A percentile compares a stretch with the other conserved stretches of the same genome.
These are phyloP conservation scores for Cephalotrichum gorgonifer DNA, from an alignment of 2,329 filamentous ascomycete genomes.

Conservation along the genomic window DNA sequence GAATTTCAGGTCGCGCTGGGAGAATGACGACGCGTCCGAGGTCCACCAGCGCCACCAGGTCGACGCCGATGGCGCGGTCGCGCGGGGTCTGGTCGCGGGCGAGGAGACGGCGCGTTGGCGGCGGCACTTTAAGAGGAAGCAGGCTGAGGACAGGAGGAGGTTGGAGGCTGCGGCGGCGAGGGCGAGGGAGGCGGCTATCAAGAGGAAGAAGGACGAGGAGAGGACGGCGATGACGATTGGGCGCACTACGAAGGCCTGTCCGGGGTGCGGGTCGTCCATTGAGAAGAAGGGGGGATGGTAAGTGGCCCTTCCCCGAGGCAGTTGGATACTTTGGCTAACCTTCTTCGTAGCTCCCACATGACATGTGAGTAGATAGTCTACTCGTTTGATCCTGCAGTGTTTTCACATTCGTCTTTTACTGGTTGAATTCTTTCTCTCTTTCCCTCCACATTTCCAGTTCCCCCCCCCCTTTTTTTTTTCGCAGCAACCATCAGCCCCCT, in stretches of 20 bases:
- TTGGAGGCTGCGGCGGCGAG: slow-evolving; percentile 16
- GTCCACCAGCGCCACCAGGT: slow-evolving; percentile 28
- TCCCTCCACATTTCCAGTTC: too few species aligned
- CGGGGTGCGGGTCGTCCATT: slow-evolving; percentile 24
- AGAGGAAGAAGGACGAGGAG: slow-evolving; percentile 23
- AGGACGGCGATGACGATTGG: slow-evolving; percentile 17
- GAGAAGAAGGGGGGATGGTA: slow-evolving; percentile 31
- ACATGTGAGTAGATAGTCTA: slow-evolving; percentile 23
- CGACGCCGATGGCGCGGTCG: slow-evolving; percentile 28
- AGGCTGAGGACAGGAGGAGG: slow-evolving; percentile 12
- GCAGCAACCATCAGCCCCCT: too few species aligned
- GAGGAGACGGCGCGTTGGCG: slow-evolving; percentile 16
- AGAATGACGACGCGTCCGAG: slow-evolving; percentile 24
- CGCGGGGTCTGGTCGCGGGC: slow-evolving; percentile 19
- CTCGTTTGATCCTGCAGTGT: background rate
- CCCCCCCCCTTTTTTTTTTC: too few species aligned
- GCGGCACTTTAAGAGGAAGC: slow-evolving; percentile 11
- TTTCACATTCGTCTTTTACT: background rate
- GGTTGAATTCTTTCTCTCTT: background rate
- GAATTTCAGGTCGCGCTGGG: slow-evolving; percentile 25
- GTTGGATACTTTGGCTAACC: background rate
- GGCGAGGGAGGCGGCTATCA: slow-evolving; percentile 14
- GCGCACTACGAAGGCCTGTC: slow-evolving; percentile 25
- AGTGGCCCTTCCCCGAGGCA: slow-evolving; percentile 9
- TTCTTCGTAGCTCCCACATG: slow-evolving; percentile 24